A percentile compares a stretch with the other conserved stretches of the same genome.
Evolutionary conservation across 78 protist genomes (phyloP).

Genomic region (Dictyostelium capitatum): DNA sequence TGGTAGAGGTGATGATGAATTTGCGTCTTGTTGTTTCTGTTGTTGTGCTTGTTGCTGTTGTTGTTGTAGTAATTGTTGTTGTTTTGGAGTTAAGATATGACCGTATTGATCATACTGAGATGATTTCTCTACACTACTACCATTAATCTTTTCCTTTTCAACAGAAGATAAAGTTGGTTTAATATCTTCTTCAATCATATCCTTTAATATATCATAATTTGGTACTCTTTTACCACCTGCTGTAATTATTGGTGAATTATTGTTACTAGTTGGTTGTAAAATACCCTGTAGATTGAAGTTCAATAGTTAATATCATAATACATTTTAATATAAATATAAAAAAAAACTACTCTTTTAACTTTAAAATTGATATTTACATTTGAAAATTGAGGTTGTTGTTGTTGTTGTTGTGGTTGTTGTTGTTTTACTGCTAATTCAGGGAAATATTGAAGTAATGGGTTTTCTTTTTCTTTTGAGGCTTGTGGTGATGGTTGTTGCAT

Average conservation of each 20-base stretch:
- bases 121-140: constrained; percentile 15
- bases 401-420: not conserved
- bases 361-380: not conserved
- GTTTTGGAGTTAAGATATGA: not conserved
- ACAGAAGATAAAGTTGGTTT: not conserved
- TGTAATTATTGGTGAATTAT: not conserved
- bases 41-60: no score
- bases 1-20: not conserved
- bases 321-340: not conserved
- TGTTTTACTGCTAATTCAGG: constrained; percentile 66
- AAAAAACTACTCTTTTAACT: not conserved
- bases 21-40: not conserved
- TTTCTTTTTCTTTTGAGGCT: constrained; percentile 16
- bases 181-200: constrained; percentile 26
- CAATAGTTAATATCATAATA: not conserved
- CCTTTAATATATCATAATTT: constrained; percentile 67
- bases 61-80: not conserved
- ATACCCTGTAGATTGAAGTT: constrained; percentile 21
- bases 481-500: not conserved
- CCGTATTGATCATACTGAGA: not conserved
- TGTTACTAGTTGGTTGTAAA: constrained; percentile 9
- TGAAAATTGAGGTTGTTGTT: not conserved
- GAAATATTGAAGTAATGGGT: constrained; percentile 54
- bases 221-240: constrained; percentile 21
- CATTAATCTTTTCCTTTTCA: not conserved